Conservation (phyloP, 1,284 basidiomycete genomes). For the Schizophyllum amplum region DNA sequence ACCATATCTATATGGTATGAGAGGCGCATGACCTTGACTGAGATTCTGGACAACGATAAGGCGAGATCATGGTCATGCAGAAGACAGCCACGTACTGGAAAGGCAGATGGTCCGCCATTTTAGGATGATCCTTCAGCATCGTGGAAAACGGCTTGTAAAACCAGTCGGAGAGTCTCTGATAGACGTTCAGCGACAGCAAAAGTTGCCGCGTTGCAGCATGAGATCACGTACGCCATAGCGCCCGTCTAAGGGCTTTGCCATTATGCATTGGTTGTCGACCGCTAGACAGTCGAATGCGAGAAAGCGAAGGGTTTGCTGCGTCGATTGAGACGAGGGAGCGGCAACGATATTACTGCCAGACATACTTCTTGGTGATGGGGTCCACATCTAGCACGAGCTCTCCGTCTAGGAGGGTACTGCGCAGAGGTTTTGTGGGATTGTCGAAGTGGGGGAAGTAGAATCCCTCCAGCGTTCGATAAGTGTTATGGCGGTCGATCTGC, state of each 20-base stretch:
- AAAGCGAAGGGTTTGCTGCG: conserved; percentile 71
- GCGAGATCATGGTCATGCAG: conserved; percentile 5
- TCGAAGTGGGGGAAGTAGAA: conserved; percentile 88
- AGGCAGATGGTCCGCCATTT: conserved; percentile 58
- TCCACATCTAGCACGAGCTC: conserved; percentile 93
- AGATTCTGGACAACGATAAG: conserved; percentile 44
- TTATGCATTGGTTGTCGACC: conserved; percentile 80
- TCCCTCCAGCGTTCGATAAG: conserved; percentile 67
- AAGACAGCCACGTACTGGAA: conserved; percentile 64
- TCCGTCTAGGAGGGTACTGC: conserved; percentile 86
- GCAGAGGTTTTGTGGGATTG: conserved; percentile 53
- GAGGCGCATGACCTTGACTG: conserved; percentile 84
- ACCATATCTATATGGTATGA: conserved; percentile 87
- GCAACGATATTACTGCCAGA: conserved; percentile 14
- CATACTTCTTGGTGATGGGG: conserved; percentile 58
- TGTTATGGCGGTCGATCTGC: conserved; percentile 94
- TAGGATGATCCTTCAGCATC: conserved; percentile 62
- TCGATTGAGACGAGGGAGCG: background rate
- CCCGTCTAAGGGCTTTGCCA: conserved; percentile 74
- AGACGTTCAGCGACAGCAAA: conserved; percentile 7
- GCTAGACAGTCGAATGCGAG: conserved; percentile 94
- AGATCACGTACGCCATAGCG: conserved; percentile 75
- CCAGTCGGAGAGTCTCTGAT: conserved; percentile 68
- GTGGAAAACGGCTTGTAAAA: conserved; percentile 77
- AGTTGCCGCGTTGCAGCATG: background rate